These are phyloP conservation scores for Aspergillus glaucus DNA, from an alignment of 2,329 filamentous ascomycete genomes.

Conservation along the genomic window DNA sequence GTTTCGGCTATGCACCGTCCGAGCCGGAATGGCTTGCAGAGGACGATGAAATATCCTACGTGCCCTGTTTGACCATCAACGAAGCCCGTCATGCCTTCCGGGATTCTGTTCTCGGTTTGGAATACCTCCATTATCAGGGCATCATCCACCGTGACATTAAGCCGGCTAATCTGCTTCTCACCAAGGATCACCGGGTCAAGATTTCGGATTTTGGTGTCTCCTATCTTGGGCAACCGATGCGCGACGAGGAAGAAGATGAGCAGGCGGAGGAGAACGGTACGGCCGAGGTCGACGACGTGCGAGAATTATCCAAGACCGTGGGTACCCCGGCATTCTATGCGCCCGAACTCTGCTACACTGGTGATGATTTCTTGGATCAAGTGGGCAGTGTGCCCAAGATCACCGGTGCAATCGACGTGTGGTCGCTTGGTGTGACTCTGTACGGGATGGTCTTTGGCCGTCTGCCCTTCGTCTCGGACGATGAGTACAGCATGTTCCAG, in stretches of 20 bases:
- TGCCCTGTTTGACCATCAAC: constrained; percentile 83
- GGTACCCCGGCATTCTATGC: constrained; percentile 97
- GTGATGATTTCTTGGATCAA: constrained; percentile 51
- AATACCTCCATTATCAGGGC: constrained; percentile 85
- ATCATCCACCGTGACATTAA: constrained; percentile 83
- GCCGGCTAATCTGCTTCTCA: constrained; percentile 85
- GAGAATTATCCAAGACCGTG: constrained; percentile 96
- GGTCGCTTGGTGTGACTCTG: constrained; percentile 91
- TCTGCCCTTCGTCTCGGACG: constrained; percentile 85
- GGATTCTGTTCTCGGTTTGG: constrained; percentile 85
- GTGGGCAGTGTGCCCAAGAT: constrained; percentile 62
- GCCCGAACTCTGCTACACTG: constrained; percentile 89
- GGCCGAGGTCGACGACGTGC: constrained; percentile 80
- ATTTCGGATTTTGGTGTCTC: constrained; percentile 99
- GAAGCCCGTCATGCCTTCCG: constrained; percentile 79
- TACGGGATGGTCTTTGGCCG: constrained; percentile 94
- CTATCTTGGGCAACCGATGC: constrained; percentile 83
- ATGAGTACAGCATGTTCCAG: constrained; percentile 85
- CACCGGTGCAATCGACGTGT: constrained; percentile 91
- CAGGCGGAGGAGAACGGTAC: constrained; percentile 70
- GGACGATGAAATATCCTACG: constrained; percentile 84
- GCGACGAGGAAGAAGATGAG: constrained; percentile 73
- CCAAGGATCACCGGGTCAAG: constrained; percentile 78
- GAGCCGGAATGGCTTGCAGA: constrained; percentile 39
- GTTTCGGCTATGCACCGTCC: constrained; percentile 38